phyloP scores from a whole-genome alignment of 2,329 filamentous ascomycete species.

The Stachybotrys chartarum region DNA sequence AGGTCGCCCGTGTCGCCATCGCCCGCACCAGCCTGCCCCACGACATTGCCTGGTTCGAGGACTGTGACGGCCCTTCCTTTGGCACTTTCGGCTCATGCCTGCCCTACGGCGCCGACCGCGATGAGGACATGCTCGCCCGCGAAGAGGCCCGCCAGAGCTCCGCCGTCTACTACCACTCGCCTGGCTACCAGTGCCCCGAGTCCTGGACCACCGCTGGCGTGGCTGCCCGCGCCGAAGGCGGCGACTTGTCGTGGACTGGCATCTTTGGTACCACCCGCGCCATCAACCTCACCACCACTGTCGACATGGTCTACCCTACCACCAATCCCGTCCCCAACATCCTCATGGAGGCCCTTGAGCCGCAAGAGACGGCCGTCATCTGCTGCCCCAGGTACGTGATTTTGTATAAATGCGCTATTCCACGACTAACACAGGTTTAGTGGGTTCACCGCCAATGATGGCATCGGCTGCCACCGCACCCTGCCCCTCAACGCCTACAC shows the following conservation, averaged over 20 bases:
- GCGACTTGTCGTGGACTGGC: background rate
- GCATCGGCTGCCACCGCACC: background rate
- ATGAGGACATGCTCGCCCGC: background rate
- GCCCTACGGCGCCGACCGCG: background rate
- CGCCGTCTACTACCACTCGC: conserved; percentile 1
- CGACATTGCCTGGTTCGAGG: background rate
- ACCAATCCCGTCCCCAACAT: background rate
- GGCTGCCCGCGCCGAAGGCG: background rate
- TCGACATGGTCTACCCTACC: background rate
- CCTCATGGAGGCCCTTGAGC: background rate
- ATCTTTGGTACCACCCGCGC: background rate
- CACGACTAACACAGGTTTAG: background rate
- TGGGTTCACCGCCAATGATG: background rate
- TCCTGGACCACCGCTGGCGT: conserved; percentile 1
- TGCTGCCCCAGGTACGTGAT: conserved; percentile 1
- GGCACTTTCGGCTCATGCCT: background rate
- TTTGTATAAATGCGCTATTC: background rate
- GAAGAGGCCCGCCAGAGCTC: background rate
- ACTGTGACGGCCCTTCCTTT: background rate
- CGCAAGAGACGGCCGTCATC: background rate
- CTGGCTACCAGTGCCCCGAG: background rate
- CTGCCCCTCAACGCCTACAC: background rate
- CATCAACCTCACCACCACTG: background rate
- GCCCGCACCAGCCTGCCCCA: background rate
- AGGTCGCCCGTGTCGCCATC: background rate